A percentile compares a stretch with the other conserved stretches of the same genome.
Conservation (phyloP, 1,284 basidiomycete species). For the Trametes versicolor region DNA sequence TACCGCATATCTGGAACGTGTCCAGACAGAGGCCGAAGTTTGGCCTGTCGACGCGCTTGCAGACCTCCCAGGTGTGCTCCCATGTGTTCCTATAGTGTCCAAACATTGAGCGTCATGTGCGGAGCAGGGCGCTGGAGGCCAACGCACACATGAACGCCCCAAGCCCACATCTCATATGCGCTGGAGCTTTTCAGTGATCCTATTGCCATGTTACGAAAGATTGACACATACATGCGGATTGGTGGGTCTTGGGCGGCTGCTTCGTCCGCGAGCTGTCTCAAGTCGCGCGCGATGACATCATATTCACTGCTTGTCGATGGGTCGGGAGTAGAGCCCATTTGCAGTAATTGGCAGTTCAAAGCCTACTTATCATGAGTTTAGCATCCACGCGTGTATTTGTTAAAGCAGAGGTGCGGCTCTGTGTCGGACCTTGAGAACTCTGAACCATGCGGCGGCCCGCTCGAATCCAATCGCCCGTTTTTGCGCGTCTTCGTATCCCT, state of each 20-base stretch:
- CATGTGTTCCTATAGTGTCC: slow-evolving; percentile 40
- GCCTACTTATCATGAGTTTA: slow-evolving; percentile 18
- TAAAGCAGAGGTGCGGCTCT: background rate
- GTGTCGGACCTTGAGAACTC: slow-evolving; percentile 39
- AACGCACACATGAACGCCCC: slow-evolving; percentile 45
- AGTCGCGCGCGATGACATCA: slow-evolving; percentile 43
- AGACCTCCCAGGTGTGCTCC: slow-evolving; percentile 47
- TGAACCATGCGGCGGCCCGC: slow-evolving; percentile 43
- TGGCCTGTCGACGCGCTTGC: slow-evolving; percentile 43
- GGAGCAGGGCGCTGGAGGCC: background rate
- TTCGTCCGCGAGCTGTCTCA: slow-evolving; percentile 42
- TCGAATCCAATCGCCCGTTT: slow-evolving; percentile 35
- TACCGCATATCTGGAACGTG: slow-evolving; percentile 45
- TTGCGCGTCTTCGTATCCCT: slow-evolving; percentile 38
- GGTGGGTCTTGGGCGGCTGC: slow-evolving; percentile 43
- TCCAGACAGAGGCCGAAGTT: slow-evolving; percentile 48
- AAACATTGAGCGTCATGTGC: background rate
- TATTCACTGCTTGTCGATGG: slow-evolving; percentile 38
- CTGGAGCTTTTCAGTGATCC: slow-evolving; percentile 25
- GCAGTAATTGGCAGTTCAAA: slow-evolving; percentile 40
- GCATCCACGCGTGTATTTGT: too few relatives aligned
- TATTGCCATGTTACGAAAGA: background rate
- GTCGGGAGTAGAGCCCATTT: slow-evolving; percentile 45
- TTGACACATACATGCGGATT: slow-evolving; percentile 40
- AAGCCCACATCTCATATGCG: slow-evolving; percentile 48